These are phyloP conservation scores for Rhodotorula mucilaginosa DNA, from an alignment of 1,284 basidiomycete genomes.

Conservation along the genomic window DNA sequence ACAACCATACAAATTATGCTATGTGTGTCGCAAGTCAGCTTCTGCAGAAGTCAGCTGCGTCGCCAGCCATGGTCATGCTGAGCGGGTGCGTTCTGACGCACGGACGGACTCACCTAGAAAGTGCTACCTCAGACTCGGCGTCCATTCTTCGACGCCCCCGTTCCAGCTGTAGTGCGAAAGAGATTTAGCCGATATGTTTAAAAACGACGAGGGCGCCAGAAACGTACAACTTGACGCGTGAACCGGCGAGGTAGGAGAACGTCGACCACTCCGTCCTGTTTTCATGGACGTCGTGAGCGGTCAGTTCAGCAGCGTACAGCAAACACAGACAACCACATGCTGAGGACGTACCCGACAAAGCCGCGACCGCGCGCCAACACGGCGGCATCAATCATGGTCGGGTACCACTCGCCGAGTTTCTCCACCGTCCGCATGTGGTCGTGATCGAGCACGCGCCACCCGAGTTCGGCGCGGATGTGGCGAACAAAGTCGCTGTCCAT, in stretches of 20 bases:
- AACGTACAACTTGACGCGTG: constrained; percentile 35
- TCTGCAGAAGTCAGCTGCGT: too few relatives aligned
- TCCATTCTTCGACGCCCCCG: constrained; percentile 30
- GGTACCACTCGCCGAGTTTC: constrained; percentile 23
- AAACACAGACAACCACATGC: background rate
- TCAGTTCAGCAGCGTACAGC: background rate
- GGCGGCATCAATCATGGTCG: constrained; percentile 25
- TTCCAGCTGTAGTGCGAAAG: constrained; percentile 20
- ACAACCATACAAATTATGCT: too few relatives aligned
- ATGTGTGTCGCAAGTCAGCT: too few relatives aligned
- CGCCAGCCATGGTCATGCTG: too few relatives aligned
- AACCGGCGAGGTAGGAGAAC: constrained; percentile 26
- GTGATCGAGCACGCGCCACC: constrained; percentile 31
- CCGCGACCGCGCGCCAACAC: constrained; percentile 19
- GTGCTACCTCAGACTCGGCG: constrained; percentile 12
- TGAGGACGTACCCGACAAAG: constrained; percentile 19
- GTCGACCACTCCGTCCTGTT: constrained; percentile 20
- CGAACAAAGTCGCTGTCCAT: constrained; percentile 17
- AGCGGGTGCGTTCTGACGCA: background rate
- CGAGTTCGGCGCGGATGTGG: constrained; percentile 10
- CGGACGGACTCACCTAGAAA: background rate
- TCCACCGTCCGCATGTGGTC: constrained; percentile 14
- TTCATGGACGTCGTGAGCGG: background rate
- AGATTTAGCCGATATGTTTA: background rate
- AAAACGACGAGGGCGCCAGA: too few relatives aligned